Conservation (phyloP, 1,284 basidiomycete genomes). For the Cryptococcus amylolentus region DNA sequence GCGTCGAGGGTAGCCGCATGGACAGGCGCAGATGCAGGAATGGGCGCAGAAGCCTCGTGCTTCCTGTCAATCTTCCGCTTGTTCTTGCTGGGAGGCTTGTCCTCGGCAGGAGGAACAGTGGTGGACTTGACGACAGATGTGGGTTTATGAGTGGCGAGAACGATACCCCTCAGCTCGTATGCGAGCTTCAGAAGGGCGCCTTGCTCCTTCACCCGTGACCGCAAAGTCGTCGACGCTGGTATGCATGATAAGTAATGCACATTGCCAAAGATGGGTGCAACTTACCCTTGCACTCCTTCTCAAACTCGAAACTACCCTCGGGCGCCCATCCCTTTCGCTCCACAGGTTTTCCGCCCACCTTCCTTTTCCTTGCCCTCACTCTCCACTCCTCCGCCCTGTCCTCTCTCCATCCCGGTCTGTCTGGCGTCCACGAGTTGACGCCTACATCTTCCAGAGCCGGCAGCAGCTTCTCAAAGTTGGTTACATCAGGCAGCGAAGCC, state of each 20-base stretch:
- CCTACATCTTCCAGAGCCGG: slow-evolving; percentile 35
- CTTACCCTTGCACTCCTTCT: slow-evolving; percentile 35
- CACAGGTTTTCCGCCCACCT: slow-evolving; percentile 19
- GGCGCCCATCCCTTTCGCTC: slow-evolving; percentile 44
- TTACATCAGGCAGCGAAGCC: slow-evolving; percentile 11
- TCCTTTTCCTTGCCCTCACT: slow-evolving; percentile 27
- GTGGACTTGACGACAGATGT: slow-evolving; percentile 10
- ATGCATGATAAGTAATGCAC: neutral
- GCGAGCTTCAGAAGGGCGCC: slow-evolving; percentile 33
- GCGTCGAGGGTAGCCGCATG: neutral
- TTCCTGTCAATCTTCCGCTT: slow-evolving; percentile 19
- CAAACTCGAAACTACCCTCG: slow-evolving; percentile 49
- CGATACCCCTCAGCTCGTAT: slow-evolving; percentile 36
- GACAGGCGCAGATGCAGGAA: no score
- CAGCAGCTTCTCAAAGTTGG: slow-evolving; percentile 23
- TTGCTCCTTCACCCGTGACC: slow-evolving; percentile 25
- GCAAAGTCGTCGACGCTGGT: slow-evolving; percentile 22
- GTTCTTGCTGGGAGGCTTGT: slow-evolving; percentile 12
- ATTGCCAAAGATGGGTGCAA: neutral
- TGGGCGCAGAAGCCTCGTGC: slow-evolving; percentile 3
- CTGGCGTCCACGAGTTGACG: slow-evolving; percentile 33
- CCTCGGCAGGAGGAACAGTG: slow-evolving; percentile 1
- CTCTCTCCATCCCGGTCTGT: slow-evolving; percentile 35
- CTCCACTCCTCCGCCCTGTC: slow-evolving; percentile 19
- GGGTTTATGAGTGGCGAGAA: slow-evolving; percentile 22